Evolutionary conservation across 2,329 filamentous ascomycete genomes (phyloP).

Genomic region (Pseudogymnoascus verrucosus): DNA sequence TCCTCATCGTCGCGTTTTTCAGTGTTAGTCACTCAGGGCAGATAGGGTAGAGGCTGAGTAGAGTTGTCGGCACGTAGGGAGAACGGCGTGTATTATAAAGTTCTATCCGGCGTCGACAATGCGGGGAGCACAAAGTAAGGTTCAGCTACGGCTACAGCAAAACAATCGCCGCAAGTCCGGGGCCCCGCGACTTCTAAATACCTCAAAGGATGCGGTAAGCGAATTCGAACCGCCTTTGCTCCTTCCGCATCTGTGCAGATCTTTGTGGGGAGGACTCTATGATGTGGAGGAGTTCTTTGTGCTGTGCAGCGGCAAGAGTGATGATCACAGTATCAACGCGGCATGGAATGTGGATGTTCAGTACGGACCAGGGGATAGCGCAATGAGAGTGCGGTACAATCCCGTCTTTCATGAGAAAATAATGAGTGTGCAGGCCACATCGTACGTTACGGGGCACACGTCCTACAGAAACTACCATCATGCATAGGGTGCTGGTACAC

Average conservation of each 20-base stretch:
- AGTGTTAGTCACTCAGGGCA: neutral
- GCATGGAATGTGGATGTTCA: neutral
- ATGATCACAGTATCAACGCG: neutral
- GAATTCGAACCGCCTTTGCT: neutral
- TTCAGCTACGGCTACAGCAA: neutral
- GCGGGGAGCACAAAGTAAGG: neutral
- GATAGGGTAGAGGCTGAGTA: neutral
- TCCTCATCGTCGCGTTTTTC: neutral
- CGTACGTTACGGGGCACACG: too few relatives aligned
- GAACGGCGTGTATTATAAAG: neutral
- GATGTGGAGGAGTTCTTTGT: neutral
- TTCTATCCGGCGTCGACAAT: neutral
- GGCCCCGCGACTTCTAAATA: constrained; percentile 1
- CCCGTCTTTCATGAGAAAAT: too few relatives aligned
- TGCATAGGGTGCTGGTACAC: neutral
- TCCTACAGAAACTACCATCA: neutral
- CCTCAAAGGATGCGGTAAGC: neutral
- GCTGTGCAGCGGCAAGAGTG: neutral
- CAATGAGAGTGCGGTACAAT: neutral
- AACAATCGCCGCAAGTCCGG: neutral
- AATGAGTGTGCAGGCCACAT: neutral
- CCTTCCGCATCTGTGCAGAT: neutral
- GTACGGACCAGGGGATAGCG: neutral
- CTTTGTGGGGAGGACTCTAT: neutral
- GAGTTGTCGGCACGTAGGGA: neutral